Evolutionary conservation across 108 stramenopile genomes (phyloP).

Genomic region (Pseudonitzschia pungens): DNA sequence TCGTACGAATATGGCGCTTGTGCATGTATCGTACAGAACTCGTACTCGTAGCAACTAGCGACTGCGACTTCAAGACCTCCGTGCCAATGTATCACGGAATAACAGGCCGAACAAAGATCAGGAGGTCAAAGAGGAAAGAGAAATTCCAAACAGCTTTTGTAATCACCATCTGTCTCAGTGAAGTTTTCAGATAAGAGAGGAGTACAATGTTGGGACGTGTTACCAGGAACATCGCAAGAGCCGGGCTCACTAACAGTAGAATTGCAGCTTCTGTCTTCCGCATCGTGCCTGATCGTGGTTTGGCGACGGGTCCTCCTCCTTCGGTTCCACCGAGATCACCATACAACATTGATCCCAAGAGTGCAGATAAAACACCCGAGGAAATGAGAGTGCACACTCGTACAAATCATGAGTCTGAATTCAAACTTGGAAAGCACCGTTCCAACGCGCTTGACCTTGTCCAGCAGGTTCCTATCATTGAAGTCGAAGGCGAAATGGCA

Average conservation of each 20-base stretch:
- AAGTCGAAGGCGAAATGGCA: constrained; percentile 90
- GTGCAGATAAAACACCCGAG: constrained; percentile 32
- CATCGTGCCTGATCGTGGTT: constrained; percentile 7
- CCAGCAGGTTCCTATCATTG: constrained; percentile 77
- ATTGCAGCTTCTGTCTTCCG: constrained; percentile 2
- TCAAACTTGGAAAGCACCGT: constrained; percentile 88
- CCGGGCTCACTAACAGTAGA: not conserved
- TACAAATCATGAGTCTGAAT: constrained; percentile 39
- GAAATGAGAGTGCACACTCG: constrained; percentile 39
- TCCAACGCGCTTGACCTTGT: constrained; percentile 94
- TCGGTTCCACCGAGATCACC: constrained; percentile 35
- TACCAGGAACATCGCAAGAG: not conserved
- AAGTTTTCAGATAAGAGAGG: too few species aligned
- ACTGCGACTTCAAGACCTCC: too few species aligned
- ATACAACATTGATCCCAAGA: constrained; percentile 36
- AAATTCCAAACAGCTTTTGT: too few species aligned
- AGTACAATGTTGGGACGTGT: not conserved
- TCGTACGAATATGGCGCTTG: too few species aligned
- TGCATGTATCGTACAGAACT: too few species aligned
- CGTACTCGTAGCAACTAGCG: too few species aligned
- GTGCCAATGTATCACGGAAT: too few species aligned
- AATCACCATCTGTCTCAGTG: too few species aligned
- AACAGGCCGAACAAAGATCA: too few species aligned
- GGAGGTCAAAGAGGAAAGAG: too few species aligned
- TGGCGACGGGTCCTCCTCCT: constrained; percentile 30